phyloP scores from a whole-genome alignment of 1,139 yeast genomes.

The Yamadazyma taylorii region DNA sequence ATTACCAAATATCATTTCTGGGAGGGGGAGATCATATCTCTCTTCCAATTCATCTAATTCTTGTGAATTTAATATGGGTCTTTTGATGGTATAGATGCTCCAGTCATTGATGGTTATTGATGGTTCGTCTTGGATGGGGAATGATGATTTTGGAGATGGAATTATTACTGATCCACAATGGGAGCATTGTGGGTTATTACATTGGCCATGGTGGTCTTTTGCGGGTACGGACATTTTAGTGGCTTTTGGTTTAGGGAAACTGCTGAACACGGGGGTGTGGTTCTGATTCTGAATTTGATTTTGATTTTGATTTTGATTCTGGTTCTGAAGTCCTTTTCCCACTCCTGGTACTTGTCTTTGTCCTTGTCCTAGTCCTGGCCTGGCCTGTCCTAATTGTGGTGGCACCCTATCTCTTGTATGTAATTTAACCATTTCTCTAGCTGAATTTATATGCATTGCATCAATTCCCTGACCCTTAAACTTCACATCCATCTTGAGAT shows the following conservation, averaged over 20 bases:
- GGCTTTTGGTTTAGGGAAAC: conserved; percentile 7
- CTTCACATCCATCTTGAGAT: neutral
- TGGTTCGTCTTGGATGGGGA: conserved; percentile 64
- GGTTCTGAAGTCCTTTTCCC: too few relatives aligned
- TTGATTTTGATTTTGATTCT: too few relatives aligned
- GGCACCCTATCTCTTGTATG: conserved; percentile 43
- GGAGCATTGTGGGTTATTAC: conserved; percentile 55
- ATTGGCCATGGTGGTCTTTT: conserved; percentile 30
- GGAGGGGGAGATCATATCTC: conserved; percentile 75
- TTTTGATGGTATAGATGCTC: conserved; percentile 71
- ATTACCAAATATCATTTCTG: conserved; percentile 98
- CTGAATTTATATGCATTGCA: conserved; percentile 59
- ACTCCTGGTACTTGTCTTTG: neutral
- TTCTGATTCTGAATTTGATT: too few relatives aligned
- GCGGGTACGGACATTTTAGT: conserved; percentile 32
- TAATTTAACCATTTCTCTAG: conserved; percentile 58
- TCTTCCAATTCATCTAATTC: conserved; percentile 70
- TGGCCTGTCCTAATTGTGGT: conserved; percentile 8
- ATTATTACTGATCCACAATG: conserved; percentile 72
- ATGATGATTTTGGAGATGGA: conserved; percentile 67
- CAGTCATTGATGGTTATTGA: conserved; percentile 69
- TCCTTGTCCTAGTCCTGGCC: neutral
- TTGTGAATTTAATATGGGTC: conserved; percentile 71
- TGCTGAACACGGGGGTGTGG: too few relatives aligned
- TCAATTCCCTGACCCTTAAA: conserved; percentile 36